Base-by-base conservation (phyloP, 768 basidiomycete genomes). In the Coprinellus micaceus region DNA sequence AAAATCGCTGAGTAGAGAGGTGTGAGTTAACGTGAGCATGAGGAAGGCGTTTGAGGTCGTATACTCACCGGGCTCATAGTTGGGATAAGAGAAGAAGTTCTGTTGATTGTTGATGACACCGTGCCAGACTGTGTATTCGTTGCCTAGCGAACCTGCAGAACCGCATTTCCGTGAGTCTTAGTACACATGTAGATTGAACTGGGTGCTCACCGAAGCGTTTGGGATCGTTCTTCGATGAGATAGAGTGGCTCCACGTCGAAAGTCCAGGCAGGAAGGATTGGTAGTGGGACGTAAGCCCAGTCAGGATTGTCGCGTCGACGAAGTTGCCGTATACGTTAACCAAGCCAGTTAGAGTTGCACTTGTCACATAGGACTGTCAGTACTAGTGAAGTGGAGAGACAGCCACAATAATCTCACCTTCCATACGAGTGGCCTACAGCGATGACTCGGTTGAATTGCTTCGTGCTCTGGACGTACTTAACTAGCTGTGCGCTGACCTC, bases 371-470 rank as follows among this genome's bases (percentile, higher is more conserved):
- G 37, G 24, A 22, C n/a, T 33, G 21, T 11, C 25, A 30, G 33
- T 30, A 15, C 9, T 15, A 50, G n/a, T n/a, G n/a, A n/a, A n/a
- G n/a, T n/a, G 19, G 26, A 5, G 7, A 12, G 25, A n/a, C 37
- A 36, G 9, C 13, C 17, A 17, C 33, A 22, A 24, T 17, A 28
- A 15, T 40, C 63, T 4, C 12, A 64, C 66, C 65, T 64, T 46
- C 66, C 65, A 47, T 59, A 65, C 12, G 65, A 66, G 46, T 67
- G 66, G 13, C 66, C 66, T 17, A 67, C 45, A 24, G 58, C 65
- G n/a, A 67, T 51, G 25, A 66, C 46, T 25, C 55, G 54, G 25
- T 33, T 52, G 47, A 61, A 61, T 4, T 21, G 11, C 17, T 41
- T 24, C 2, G 60, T 57, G 12, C 37, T 46, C 19, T 54, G 54